Conservation (phyloP, 257 asterid species). For the Marsdenia floribunda region DNA sequence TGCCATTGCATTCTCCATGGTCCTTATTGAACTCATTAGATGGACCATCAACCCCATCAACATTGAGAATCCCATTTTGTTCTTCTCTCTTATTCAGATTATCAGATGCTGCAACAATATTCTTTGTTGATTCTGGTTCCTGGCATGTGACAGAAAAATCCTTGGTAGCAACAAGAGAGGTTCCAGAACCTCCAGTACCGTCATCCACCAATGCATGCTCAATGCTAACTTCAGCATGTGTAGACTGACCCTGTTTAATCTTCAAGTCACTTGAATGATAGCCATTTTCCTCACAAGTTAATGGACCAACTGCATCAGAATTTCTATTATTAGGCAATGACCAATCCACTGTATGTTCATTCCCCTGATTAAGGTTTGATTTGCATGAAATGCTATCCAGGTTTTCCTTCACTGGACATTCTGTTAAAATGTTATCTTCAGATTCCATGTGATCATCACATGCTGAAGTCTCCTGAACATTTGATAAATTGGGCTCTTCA, state of each 20-base stretch:
- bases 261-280: conserved; percentile 33
- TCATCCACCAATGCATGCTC: conserved; percentile 27
- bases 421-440: conserved; percentile 49
- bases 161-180: conserved; percentile 25
- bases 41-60: conserved; percentile 20
- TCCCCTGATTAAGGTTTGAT: conserved; percentile 22
- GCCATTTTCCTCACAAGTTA: conserved; percentile 36
- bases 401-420: conserved; percentile 32
- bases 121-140: conserved; percentile 27
- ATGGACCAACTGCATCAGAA: conserved; percentile 31
- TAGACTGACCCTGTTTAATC: conserved; percentile 28
- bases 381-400: conserved; percentile 25
- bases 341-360: conserved; percentile 35
- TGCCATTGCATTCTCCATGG: conserved; percentile 27
- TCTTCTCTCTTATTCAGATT: conserved; percentile 24
- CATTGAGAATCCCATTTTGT: conserved; percentile 23
- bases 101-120: conserved; percentile 31
- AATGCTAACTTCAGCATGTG: conserved; percentile 20
- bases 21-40: conserved; percentile 24
- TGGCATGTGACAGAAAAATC: conserved; percentile 25
- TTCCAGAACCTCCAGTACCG: conserved; percentile 28
- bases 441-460: conserved; percentile 74
- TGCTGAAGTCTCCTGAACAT: conserved; percentile 72
- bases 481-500: conserved; percentile 75
- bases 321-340: conserved; percentile 26